Evolutionary conservation across 768 basidiomycete species (phyloP).

Genomic region (Trametes gibbosa): DNA sequence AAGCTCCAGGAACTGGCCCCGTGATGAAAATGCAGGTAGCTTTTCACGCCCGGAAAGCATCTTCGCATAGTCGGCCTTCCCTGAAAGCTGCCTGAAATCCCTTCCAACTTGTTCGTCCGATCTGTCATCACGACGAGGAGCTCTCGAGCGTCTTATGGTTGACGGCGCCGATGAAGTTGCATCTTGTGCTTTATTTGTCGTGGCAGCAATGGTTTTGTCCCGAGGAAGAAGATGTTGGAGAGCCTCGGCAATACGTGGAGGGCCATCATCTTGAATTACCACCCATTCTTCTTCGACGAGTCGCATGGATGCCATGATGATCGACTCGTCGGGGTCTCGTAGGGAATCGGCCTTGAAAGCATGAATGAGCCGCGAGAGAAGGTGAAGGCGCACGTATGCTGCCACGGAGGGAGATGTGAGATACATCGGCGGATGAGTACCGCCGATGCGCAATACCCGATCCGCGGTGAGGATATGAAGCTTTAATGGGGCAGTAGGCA

Average conservation of each 20-base stretch:
- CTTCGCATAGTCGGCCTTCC: constrained; percentile 47
- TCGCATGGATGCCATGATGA: constrained; percentile 68
- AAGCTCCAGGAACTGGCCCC: constrained; percentile 56
- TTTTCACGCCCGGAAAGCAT: constrained; percentile 55
- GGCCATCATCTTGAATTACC: constrained; percentile 60
- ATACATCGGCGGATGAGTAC: constrained; percentile 65
- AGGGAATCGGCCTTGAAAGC: constrained; percentile 54
- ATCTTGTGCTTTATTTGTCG: too few species aligned
- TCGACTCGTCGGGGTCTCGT: constrained; percentile 65
- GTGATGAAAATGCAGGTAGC: constrained; percentile 75
- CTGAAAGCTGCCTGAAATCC: constrained; percentile 49
- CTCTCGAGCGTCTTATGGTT: constrained; percentile 22
- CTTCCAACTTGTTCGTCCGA: constrained; percentile 47
- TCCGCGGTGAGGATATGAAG: constrained; percentile 64
- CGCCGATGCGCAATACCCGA: constrained; percentile 45
- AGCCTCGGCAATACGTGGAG: constrained; percentile 72
- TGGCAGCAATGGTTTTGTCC: background rate
- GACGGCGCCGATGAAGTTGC: background rate
- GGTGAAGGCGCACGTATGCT: constrained; percentile 79
- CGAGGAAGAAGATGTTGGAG: constrained; percentile 55
- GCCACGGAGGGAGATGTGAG: constrained; percentile 66
- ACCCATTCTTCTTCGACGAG: constrained; percentile 73
- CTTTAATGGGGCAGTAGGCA: constrained; percentile 61
- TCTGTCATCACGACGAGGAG: constrained; percentile 39
- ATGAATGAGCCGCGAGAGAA: constrained; percentile 64